Percentiles rank a stretch among this genome's conserved stretches.
Evolutionary conservation across 2,329 filamentous ascomycete species (phyloP).

Genomic region (Akanthomyces muscarius): DNA sequence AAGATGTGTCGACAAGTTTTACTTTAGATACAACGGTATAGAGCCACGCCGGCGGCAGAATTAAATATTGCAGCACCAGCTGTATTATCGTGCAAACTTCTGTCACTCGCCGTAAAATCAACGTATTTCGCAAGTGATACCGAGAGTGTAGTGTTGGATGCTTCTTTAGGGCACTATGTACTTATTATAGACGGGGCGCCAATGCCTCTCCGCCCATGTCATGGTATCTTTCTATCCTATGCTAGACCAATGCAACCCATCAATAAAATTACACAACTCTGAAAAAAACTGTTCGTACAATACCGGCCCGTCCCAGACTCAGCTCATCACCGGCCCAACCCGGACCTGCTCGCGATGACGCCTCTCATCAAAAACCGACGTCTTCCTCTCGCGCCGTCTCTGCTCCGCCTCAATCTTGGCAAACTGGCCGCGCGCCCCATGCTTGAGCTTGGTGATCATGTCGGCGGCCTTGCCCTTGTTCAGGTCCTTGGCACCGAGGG

Average conservation of each 20-base stretch:
- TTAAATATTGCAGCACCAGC: slow-evolving; percentile 1
- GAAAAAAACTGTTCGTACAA: neutral
- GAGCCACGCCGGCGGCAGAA: neutral
- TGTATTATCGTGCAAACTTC: neutral
- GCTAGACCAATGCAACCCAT: neutral
- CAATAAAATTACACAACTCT: neutral
- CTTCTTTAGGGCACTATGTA: neutral
- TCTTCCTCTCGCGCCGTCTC: slow-evolving; percentile 42
- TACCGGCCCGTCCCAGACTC: neutral
- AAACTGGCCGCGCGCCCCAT: slow-evolving; percentile 69
- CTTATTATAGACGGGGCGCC: neutral
- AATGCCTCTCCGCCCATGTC: neutral
- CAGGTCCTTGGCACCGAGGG: slow-evolving; percentile 52
- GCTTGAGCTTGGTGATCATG: slow-evolving; percentile 89
- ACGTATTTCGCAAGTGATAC: neutral
- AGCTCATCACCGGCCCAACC: slow-evolving; percentile 49
- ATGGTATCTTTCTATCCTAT: neutral
- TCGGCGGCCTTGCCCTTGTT: slow-evolving; percentile 80
- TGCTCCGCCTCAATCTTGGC: slow-evolving; percentile 49
- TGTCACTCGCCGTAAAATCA: too few species aligned
- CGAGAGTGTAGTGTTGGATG: neutral
- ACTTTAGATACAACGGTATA: neutral
- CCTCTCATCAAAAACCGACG: slow-evolving; percentile 35
- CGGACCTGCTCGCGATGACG: slow-evolving; percentile 48
- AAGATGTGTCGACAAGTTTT: neutral